phyloP scores from a whole-genome alignment of 148 eudicot genomes.

The Vaccinium darrowii region DNA sequence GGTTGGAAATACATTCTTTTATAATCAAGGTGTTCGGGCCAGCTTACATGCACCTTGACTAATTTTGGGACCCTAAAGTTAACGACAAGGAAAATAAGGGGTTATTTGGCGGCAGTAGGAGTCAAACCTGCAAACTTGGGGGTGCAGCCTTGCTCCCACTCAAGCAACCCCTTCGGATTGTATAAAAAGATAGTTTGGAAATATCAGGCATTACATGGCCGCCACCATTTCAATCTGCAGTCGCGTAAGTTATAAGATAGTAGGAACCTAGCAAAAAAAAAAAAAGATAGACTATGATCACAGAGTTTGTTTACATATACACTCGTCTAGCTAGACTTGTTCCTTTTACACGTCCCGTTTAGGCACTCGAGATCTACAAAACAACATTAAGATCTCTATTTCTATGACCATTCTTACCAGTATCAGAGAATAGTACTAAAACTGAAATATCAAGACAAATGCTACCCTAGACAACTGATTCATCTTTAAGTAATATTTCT shows the following conservation, averaged over 20 bases:
- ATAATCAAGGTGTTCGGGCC: too few species aligned
- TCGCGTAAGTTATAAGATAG: too few species aligned
- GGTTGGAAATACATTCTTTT: too few species aligned
- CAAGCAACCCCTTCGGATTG: neutral
- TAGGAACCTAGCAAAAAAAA: too few species aligned
- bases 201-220: neutral
- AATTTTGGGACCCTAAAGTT: neutral
- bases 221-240: too few species aligned
- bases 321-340: neutral
- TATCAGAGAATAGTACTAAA: neutral
- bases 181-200: neutral
- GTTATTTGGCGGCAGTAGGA: slow-evolving; percentile 15
- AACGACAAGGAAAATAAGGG: neutral
- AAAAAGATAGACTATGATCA: too few species aligned
- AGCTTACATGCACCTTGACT: too few species aligned
- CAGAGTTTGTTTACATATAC: neutral
- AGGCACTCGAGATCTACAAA: neutral
- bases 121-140: slow-evolving; percentile 12
- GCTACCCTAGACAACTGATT: neutral
- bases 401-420: neutral
- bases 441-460: neutral
- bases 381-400: neutral
- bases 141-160: neutral
- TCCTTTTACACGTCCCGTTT: neutral
- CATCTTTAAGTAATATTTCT: neutral